These are phyloP conservation scores for Vaccinium myrtillus DNA, from an alignment of 148 eudicot species.

Conservation along the genomic window DNA sequence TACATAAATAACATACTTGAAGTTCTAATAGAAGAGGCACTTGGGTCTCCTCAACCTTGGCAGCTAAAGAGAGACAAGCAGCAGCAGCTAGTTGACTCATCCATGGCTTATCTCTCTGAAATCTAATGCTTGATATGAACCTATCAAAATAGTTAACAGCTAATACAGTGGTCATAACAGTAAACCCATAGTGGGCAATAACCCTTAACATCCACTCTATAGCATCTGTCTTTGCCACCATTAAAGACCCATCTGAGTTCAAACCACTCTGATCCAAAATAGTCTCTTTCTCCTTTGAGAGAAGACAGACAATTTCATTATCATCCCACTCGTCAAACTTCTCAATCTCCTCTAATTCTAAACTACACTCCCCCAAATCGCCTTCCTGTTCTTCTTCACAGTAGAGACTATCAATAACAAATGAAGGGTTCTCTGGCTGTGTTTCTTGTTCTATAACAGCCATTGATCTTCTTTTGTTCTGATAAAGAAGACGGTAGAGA, in stretches of 20 bases:
- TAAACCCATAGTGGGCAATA: constrained; percentile 49
- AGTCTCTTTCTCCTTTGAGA: constrained; percentile 45
- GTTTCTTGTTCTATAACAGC: constrained; percentile 13
- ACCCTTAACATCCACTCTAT: constrained; percentile 69
- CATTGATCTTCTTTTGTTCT: constrained; percentile 27
- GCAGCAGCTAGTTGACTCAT: constrained; percentile 70
- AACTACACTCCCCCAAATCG: constrained; percentile 23
- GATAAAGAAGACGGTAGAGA: constrained; percentile 31
- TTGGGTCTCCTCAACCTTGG: constrained; percentile 73
- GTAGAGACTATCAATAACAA: constrained; percentile 32
- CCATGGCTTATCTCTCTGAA: constrained; percentile 70
- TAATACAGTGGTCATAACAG: constrained; percentile 43
- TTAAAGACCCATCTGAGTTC: constrained; percentile 24
- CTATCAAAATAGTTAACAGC: constrained; percentile 72
- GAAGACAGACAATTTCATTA: constrained; percentile 44
- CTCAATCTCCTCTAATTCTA: constrained; percentile 5
- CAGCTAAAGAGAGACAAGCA: constrained; percentile 82
- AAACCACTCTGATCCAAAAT: constrained; percentile 17
- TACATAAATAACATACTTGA: constrained; percentile 49
- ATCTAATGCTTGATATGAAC: constrained; percentile 41
- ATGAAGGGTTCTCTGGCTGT: constrained; percentile 30
- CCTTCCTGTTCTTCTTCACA: constrained; percentile 45
- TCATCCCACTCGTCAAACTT: constrained; percentile 29
- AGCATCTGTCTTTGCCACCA: constrained; percentile 44
- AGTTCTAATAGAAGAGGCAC: constrained; percentile 65